Conservation (phyloP, 2,329 filamentous ascomycete genomes). For the Ambrosiella xylebori region DNA sequence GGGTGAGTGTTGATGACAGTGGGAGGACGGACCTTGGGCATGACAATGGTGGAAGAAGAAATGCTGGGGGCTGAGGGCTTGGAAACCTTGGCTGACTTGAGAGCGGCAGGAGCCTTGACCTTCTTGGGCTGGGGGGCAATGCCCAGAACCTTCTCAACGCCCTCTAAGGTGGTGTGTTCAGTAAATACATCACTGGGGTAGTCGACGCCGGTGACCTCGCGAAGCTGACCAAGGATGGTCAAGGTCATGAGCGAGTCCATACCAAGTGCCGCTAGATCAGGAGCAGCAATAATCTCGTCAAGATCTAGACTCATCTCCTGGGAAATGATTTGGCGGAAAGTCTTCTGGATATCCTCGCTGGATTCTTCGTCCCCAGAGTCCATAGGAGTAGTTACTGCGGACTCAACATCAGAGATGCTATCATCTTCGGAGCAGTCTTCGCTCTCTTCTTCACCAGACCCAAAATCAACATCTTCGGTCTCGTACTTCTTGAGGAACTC, state of each 20-base stretch:
- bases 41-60: slow-evolving; percentile 12
- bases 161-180: slow-evolving; percentile 43
- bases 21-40: slow-evolving; percentile 14
- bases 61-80: background rate
- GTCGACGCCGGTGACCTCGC: slow-evolving; percentile 34
- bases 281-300: slow-evolving; percentile 39
- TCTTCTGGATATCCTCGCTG: slow-evolving; percentile 25
- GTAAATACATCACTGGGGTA: slow-evolving; percentile 44
- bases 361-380: slow-evolving; percentile 27
- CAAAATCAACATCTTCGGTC: slow-evolving; percentile 16
- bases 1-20: slow-evolving; percentile 17
- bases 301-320: slow-evolving; percentile 55
- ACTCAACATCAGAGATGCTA: slow-evolving; percentile 30
- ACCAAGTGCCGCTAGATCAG: slow-evolving; percentile 37
- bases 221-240: slow-evolving; percentile 35
- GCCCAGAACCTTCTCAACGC: slow-evolving; percentile 47
- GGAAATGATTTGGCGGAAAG: slow-evolving; percentile 50
- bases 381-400: slow-evolving; percentile 34
- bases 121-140: slow-evolving; percentile 26
- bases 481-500: slow-evolving; percentile 23
- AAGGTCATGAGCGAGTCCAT: slow-evolving; percentile 43
- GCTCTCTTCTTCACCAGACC: slow-evolving; percentile 18
- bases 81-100: slow-evolving; percentile 16
- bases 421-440: slow-evolving; percentile 27
- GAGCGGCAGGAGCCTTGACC: slow-evolving; percentile 18